Evolutionary conservation across 2,329 filamentous ascomycete species (phyloP), one percentile per base, ranked within the genome.

Genomic region (Aspergillus quadrilineatus): DNA sequence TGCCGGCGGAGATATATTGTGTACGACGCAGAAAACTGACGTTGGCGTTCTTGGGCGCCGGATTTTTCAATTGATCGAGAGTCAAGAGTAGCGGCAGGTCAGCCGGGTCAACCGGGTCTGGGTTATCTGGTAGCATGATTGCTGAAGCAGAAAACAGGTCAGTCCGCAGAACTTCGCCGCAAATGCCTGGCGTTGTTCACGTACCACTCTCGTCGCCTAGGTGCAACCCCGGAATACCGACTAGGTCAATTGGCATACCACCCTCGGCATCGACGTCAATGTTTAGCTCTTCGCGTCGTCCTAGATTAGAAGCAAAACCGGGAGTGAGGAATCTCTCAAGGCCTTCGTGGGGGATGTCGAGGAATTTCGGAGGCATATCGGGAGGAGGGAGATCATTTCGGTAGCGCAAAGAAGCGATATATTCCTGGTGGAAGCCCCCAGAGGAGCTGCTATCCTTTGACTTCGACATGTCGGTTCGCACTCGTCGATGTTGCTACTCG

Each of bases 191-290:
- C 7, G 5, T 12, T 9, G 10, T 37, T 44, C 41, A 71, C 79
- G 60, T 81, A 97, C 92, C 91, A 77, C 89, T 89, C 79, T 97
- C 93, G 73, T 97, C 92, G 57, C 92, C 93, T 68, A 97, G 88
- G 69, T 97, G 97, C 56, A 97, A 87, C 30, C 92, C 92, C 6
- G 93, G 93, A 78, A 97, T 90, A 68, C 94, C 94, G 56, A 97
- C 89, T 65, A 99, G 78, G 73, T 97, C 93, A 70, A 99, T 86
- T 58, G 92, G 92, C 94, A 99, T 97, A 56, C 94, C 94, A 65
- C 97, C 84, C 79, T 99, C 94, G 7, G 92, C 94, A 83, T 99
- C 94, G 30, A 92, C 92, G 76, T 99, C 94, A 60, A 99, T 94
- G 70, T 97, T 97, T 48, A 96, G 81, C 51, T 93, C 90, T 78